Conservation (phyloP, 148 eudicot genomes). For the Oxyria digyna region DNA sequence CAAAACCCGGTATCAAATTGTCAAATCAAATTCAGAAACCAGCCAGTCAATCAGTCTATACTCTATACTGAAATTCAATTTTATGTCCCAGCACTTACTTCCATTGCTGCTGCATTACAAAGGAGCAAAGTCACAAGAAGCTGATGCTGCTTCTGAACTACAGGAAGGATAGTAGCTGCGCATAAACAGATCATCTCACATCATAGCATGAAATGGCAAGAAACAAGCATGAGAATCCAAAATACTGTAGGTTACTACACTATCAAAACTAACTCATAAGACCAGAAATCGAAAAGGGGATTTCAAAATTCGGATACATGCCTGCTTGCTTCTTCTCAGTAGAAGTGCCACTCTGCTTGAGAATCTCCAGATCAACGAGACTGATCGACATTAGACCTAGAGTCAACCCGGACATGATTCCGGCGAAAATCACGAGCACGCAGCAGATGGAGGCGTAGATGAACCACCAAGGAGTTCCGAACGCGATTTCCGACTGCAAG, state of each 20-base stretch:
- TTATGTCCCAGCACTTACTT: constrained; percentile 27
- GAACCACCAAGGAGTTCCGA: constrained; percentile 57
- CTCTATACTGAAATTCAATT: background rate
- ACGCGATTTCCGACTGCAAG: constrained; percentile 29
- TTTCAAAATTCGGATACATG: constrained; percentile 3
- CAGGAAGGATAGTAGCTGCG: constrained; percentile 68
- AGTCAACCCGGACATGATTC: constrained; percentile 87
- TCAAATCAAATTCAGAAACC: too few species aligned
- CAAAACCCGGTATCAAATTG: background rate
- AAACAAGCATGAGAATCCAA: too few species aligned
- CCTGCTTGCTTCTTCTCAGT: constrained; percentile 79
- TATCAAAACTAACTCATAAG: background rate
- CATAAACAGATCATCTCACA: constrained; percentile 9
- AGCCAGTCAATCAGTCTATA: too few species aligned
- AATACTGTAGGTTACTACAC: too few species aligned
- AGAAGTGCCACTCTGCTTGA: constrained; percentile 66
- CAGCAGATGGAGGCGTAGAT: constrained; percentile 51
- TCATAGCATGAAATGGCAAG: background rate
- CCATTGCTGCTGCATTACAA: constrained; percentile 86
- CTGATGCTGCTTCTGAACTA: constrained; percentile 84
- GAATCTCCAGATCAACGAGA: constrained; percentile 91
- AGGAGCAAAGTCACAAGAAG: constrained; percentile 74
- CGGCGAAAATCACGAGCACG: constrained; percentile 66
- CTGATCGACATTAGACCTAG: constrained; percentile 86
- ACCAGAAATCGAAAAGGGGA: background rate